Evolutionary conservation across 2,329 filamentous ascomycete species (phyloP).

Genomic region (Xylariaceae sp.): DNA sequence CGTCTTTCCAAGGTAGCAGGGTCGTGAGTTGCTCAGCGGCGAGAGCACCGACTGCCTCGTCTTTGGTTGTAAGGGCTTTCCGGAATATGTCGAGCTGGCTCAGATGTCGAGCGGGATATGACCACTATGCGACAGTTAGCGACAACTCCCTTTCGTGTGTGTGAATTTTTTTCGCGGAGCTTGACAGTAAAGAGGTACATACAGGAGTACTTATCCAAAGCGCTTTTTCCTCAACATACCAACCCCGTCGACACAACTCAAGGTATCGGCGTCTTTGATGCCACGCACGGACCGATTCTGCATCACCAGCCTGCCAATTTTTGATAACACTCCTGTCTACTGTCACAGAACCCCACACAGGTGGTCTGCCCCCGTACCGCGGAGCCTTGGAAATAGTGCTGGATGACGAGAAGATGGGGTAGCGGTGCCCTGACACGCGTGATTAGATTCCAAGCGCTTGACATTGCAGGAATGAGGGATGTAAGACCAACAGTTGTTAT

Average conservation of each 20-base stretch:
- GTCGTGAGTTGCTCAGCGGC: neutral
- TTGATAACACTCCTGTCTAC: neutral
- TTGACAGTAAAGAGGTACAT: neutral
- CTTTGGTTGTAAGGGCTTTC: neutral
- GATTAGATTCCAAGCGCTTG: neutral
- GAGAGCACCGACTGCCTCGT: neutral
- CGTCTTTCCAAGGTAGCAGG: neutral
- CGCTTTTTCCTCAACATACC: neutral
- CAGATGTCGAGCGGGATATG: neutral
- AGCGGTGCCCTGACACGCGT: neutral
- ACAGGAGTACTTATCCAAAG: neutral
- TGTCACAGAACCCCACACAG: neutral
- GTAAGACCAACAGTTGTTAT: neutral
- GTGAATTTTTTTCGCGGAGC: too few relatives aligned
- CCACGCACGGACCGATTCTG: neutral
- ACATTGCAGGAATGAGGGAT: neutral
- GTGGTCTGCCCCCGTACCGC: neutral
- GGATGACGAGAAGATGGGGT: neutral
- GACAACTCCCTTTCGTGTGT: too few relatives aligned
- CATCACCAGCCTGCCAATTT: neutral
- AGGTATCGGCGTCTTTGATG: neutral
- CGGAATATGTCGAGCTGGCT: neutral
- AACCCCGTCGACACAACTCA: neutral
- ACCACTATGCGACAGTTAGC: neutral
- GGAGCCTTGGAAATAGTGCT: neutral